A percentile compares a stretch with the other conserved stretches of the same genome.
Evolutionary conservation across 345 rosid genomes (phyloP).

Genomic region (Punica granatum): DNA sequence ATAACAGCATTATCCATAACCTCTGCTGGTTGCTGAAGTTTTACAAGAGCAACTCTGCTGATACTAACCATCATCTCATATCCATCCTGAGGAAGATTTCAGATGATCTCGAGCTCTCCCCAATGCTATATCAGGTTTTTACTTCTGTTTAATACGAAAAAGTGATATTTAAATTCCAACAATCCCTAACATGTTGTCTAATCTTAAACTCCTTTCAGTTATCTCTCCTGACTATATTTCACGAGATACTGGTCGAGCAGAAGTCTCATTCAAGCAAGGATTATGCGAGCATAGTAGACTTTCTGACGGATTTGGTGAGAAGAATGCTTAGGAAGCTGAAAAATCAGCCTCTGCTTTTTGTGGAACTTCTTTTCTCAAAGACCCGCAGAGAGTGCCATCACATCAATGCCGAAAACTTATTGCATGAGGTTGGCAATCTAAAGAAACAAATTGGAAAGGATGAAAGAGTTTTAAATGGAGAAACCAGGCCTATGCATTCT

Average conservation of each 20-base stretch:
- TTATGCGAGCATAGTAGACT: slow-evolving; percentile 46
- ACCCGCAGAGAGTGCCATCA: slow-evolving; percentile 77
- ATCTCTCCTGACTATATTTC: slow-evolving; percentile 61
- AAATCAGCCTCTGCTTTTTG: slow-evolving; percentile 82
- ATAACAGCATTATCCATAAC: slow-evolving; percentile 65
- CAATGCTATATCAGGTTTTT: slow-evolving; percentile 92
- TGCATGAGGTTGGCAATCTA: slow-evolving; percentile 67
- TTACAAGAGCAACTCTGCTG: slow-evolving; percentile 62
- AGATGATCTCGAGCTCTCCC: slow-evolving; percentile 78
- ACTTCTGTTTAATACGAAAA: neutral
- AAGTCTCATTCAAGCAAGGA: slow-evolving; percentile 56
- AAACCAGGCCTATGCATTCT: slow-evolving; percentile 27
- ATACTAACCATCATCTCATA: slow-evolving; percentile 56
- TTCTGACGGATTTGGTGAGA: slow-evolving; percentile 54
- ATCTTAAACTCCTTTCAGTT: slow-evolving; percentile 44
- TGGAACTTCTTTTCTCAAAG: slow-evolving; percentile 90
- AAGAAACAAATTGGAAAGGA: slow-evolving; percentile 42
- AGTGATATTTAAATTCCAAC: neutral
- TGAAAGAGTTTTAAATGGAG: slow-evolving; percentile 35
- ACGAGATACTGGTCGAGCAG: slow-evolving; percentile 76
- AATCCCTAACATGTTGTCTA: neutral
- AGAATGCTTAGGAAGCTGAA: slow-evolving; percentile 81
- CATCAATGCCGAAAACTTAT: slow-evolving; percentile 74
- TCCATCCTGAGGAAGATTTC: slow-evolving; percentile 67
- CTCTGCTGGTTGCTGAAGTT: slow-evolving; percentile 88